Conservation (phyloP, 495 filamentous ascomycete genomes). For the Poronia punctata region DNA sequence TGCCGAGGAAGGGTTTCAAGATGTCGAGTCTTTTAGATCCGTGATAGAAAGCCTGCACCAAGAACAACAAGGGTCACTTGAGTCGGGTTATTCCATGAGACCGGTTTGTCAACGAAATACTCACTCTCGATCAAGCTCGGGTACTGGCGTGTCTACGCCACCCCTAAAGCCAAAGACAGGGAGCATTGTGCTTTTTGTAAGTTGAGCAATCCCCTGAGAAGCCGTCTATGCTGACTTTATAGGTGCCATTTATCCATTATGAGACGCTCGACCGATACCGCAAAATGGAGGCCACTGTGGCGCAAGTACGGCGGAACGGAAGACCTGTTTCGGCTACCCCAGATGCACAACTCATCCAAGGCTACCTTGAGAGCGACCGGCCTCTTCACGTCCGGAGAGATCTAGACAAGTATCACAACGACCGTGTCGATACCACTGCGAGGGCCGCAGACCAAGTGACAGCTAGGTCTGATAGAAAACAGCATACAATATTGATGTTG, state of each 20-base stretch:
- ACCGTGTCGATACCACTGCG: slow-evolving; percentile 55
- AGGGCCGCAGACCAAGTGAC: slow-evolving; percentile 60
- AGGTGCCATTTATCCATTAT: slow-evolving; percentile 60
- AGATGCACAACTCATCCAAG: slow-evolving; percentile 54
- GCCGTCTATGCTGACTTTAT: no score
- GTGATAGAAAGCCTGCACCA: slow-evolving; percentile 52
- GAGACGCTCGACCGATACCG: slow-evolving; percentile 46
- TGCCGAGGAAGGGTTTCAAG: slow-evolving; percentile 51
- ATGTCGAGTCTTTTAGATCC: slow-evolving; percentile 56
- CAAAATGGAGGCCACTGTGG: slow-evolving; percentile 52
- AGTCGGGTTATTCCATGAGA: no score
- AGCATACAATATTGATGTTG: slow-evolving; percentile 61
- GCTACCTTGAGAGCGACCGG: slow-evolving; percentile 47
- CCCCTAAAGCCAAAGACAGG: no score
- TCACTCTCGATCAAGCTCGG: no score
- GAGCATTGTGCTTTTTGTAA: no score
- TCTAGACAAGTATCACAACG: slow-evolving; percentile 59
- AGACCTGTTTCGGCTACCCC: slow-evolving; percentile 27
- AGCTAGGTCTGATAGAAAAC: slow-evolving; percentile 41
- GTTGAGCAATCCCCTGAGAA: no score
- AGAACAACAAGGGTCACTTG: slow-evolving; percentile 55
- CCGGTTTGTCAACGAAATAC: no score
- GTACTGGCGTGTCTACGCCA: no score
- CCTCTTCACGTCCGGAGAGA: slow-evolving; percentile 56
- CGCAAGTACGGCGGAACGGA: slow-evolving; percentile 23